Evolutionary conservation across 2,329 filamentous ascomycete species (phyloP).

Genomic region (Aspergillus fumigatus): DNA sequence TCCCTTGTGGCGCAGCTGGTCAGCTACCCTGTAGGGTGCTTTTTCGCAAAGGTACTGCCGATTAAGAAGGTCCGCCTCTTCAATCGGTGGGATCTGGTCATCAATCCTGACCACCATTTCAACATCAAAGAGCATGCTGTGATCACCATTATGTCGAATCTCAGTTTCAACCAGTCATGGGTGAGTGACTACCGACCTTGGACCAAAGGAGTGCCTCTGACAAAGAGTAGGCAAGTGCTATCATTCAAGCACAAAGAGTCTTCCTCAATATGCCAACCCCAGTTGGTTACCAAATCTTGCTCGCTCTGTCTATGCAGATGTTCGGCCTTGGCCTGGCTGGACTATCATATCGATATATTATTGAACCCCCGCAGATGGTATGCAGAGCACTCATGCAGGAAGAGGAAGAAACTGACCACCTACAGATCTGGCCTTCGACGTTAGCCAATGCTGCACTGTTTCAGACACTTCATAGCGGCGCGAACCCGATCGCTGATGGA

Average conservation of each 20-base stretch:
- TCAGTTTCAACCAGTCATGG: slow-evolving; percentile 39
- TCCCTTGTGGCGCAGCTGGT: slow-evolving; percentile 44
- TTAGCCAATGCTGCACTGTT: slow-evolving; percentile 33
- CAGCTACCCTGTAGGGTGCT: slow-evolving; percentile 39
- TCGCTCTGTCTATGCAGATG: slow-evolving; percentile 35
- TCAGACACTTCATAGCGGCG: slow-evolving; percentile 30
- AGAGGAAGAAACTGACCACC: not conserved
- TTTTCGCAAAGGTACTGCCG: slow-evolving; percentile 37
- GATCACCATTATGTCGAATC: slow-evolving; percentile 46
- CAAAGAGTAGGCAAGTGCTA: slow-evolving; percentile 36
- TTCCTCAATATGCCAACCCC: slow-evolving; percentile 36
- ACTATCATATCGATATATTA: slow-evolving; percentile 30
- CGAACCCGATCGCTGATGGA: slow-evolving; percentile 35
- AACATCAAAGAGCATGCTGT: slow-evolving; percentile 46
- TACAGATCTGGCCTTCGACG: slow-evolving; percentile 31
- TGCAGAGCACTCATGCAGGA: not conserved
- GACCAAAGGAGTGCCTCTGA: not conserved
- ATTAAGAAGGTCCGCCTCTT: slow-evolving; percentile 24
- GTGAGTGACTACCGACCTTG: slow-evolving; percentile 1
- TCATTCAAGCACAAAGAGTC: slow-evolving; percentile 37
- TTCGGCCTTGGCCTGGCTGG: slow-evolving; percentile 39
- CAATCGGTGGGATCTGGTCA: slow-evolving; percentile 12
- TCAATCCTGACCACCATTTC: slow-evolving; percentile 43
- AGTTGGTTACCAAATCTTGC: slow-evolving; percentile 34
- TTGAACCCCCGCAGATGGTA: slow-evolving; percentile 33